These are phyloP conservation scores for Neocatenulostroma microsporum DNA, from an alignment of 2,329 filamentous ascomycete genomes.

Conservation along the genomic window DNA sequence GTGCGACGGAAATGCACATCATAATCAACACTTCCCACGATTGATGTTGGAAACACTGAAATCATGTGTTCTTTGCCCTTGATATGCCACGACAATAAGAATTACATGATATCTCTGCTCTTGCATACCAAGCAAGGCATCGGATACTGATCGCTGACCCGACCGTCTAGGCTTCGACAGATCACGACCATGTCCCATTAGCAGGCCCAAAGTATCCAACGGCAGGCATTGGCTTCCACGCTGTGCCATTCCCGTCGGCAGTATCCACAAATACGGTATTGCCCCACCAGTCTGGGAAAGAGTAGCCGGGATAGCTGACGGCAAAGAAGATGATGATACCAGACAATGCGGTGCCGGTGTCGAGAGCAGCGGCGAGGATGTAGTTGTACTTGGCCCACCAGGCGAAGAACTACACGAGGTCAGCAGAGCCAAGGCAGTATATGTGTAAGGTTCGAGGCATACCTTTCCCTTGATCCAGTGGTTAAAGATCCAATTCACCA, in stretches of 20 bases:
- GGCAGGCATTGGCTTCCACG: conserved; percentile 3
- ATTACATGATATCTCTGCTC: no score
- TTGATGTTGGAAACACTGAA: no score
- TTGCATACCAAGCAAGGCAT: no score
- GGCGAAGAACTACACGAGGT: conserved; percentile 45
- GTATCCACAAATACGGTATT: conserved; percentile 6
- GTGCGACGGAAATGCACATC: no score
- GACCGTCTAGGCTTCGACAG: no score
- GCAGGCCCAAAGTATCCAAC: conserved; percentile 6
- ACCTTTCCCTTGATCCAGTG: conserved; percentile 41
- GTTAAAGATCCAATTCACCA: conserved; percentile 22
- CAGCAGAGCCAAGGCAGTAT: conserved; percentile 42
- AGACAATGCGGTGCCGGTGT: conserved; percentile 30
- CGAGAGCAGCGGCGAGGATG: conserved; percentile 29
- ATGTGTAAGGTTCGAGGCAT: conserved; percentile 69
- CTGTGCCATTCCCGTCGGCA: conserved; percentile 1
- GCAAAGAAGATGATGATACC: conserved; percentile 33
- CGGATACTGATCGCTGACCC: no score
- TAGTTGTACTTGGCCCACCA: conserved; percentile 34
- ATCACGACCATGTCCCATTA: conserved; percentile 6
- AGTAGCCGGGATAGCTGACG: conserved; percentile 35
- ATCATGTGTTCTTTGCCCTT: no score
- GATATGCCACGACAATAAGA: no score
- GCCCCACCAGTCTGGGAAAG: conserved; percentile 17
- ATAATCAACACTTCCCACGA: no score